Conservation (phyloP, 1,284 basidiomycete species). For the Ganoderma sinense region DNA sequence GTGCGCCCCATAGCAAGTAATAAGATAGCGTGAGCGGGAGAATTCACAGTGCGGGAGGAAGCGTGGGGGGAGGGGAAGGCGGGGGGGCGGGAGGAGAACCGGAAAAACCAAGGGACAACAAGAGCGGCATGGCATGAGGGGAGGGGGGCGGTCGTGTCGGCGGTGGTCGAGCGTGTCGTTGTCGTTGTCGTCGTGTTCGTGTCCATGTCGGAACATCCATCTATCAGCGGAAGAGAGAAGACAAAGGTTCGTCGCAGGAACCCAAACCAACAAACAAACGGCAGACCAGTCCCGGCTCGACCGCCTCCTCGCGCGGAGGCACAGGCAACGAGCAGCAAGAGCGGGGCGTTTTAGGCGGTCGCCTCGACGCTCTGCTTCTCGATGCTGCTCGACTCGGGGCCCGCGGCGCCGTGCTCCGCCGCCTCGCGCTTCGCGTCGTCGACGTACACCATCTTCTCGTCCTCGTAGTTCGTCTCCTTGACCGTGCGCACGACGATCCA, state of each 20-base stretch:
- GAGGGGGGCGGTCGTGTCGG: not conserved
- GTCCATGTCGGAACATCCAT: not conserved
- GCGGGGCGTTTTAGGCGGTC: not conserved
- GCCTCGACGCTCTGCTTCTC: conserved; percentile 20
- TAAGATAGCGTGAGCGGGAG: not conserved
- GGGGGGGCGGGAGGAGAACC: too few relatives aligned
- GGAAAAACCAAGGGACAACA: not conserved
- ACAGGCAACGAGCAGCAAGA: too few relatives aligned
- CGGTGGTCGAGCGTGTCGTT: too few relatives aligned
- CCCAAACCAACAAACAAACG: not conserved
- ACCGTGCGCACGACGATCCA: conserved; percentile 44
- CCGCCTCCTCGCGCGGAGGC: too few relatives aligned
- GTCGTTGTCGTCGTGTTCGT: not conserved
- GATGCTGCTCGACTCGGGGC: conserved; percentile 19
- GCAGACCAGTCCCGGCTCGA: not conserved
- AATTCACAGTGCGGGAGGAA: too few relatives aligned
- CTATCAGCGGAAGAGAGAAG: too few relatives aligned
- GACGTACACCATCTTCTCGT: conserved; percentile 44
- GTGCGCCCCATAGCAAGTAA: conserved; percentile 8
- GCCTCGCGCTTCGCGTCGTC: conserved; percentile 37
- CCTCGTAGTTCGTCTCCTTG: conserved; percentile 49
- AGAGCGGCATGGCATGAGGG: too few relatives aligned
- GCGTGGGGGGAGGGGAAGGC: too few relatives aligned
- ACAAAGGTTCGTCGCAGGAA: not conserved
- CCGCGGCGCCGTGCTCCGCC: conserved; percentile 30